Base-by-base conservation (phyloP, 371 early-diverging fungal species). In the Mycotypha africana region DNA sequence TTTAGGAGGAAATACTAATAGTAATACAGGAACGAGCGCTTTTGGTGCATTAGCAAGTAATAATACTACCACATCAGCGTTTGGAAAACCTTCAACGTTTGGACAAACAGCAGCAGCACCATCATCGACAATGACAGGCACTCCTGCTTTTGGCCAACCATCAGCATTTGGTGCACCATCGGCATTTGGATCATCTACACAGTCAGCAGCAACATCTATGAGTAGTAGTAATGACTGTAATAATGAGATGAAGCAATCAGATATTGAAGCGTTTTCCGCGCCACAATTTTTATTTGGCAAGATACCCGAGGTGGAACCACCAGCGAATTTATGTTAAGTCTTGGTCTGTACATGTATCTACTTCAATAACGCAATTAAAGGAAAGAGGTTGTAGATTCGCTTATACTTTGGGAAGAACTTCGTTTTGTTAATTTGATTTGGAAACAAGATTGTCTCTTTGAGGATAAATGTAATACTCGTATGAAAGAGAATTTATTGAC, bases 291-390 rank as follows among this genome's bases (percentile, higher is more conserved):
- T 48, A 22, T 60, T 67, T 33, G 49, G 58, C 31, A 40, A 56
- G 20, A 60, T 78, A 34, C 78, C 78, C 3, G 78, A 78, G 34
- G 45, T 64, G 7, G 78, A 75, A 15, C 78, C 78, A 6, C 78
- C 78, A 4, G 30, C 56, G 28, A 62, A 70, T 4, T 31, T 47
- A 35, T 44, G 48, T 16, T 53, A 53, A 47, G n/a, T n/a, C n/a
- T n/a, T n/a, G n/a, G n/a, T n/a, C n/a, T n/a, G n/a, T n/a, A n/a
- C n/a, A n/a, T n/a, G n/a, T n/a, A n/a, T n/a, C n/a, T n/a, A n/a
- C n/a, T n/a, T n/a, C n/a, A n/a, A n/a, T n/a, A n/a, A n/a, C n/a
- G n/a, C n/a, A n/a, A n/a, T n/a, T n/a, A n/a, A n/a, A n/a, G n/a
- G n/a, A n/a, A n/a, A n/a, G n/a, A n/a, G n/a, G n/a, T n/a, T n/a